Conservation (phyloP, 1,284 basidiomycete genomes). For the Ustilago shanxiensis region DNA sequence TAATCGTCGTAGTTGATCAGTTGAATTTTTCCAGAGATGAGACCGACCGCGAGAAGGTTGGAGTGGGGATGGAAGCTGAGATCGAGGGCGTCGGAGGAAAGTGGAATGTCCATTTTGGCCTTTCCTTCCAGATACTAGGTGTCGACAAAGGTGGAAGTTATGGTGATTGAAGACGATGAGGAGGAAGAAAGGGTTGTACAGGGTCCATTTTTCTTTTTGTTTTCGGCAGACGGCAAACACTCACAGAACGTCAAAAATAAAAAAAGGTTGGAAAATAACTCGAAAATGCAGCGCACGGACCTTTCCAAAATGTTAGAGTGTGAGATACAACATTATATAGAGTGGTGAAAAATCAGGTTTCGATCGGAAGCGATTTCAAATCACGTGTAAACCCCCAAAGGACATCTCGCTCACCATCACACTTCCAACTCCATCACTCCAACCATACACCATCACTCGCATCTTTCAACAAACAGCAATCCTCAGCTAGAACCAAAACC, state of each 20-base stretch:
- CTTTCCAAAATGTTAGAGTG: neutral
- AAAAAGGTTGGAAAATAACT: too few relatives aligned
- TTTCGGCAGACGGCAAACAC: neutral
- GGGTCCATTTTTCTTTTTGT: neutral
- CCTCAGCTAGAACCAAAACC: too few relatives aligned
- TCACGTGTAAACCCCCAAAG: constrained; percentile 8
- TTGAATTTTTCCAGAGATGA: constrained; percentile 85
- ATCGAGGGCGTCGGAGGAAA: constrained; percentile 84
- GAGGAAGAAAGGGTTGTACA: too few relatives aligned
- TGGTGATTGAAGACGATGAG: too few relatives aligned
- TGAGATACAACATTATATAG: too few relatives aligned
- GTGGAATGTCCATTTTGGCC: constrained; percentile 63
- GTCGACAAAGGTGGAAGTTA: too few relatives aligned
- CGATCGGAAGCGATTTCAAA: constrained; percentile 27
- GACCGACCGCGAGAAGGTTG: constrained; percentile 78
- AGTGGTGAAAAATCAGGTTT: neutral
- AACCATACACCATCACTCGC: too few relatives aligned
- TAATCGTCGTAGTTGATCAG: constrained; percentile 76
- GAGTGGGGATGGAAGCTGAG: constrained; percentile 83
- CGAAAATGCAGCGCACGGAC: too few relatives aligned
- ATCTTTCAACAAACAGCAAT: too few relatives aligned
- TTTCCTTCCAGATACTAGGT: neutral
- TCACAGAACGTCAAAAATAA: too few relatives aligned
- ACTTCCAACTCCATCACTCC: too few relatives aligned
- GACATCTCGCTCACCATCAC: too few relatives aligned